phyloP scores from a whole-genome alignment of 768 basidiomycete species.

The Leccinum subgranulosum region DNA sequence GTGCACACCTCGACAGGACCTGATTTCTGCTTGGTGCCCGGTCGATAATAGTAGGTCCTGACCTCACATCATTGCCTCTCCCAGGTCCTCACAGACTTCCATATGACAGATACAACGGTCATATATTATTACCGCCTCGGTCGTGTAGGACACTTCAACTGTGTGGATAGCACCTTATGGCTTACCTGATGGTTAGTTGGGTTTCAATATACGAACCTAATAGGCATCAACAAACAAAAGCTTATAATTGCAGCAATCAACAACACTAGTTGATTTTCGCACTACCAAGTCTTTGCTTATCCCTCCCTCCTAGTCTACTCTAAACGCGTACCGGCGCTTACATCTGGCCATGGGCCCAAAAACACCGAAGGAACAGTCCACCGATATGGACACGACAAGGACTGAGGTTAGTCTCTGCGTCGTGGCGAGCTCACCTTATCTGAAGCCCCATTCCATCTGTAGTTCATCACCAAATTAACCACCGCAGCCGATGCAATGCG shows the following conservation, averaged over 20 bases:
- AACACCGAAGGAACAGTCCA: constrained; percentile 20
- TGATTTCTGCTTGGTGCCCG: not conserved
- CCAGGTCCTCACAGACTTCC: not conserved
- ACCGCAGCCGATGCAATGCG: constrained; percentile 63
- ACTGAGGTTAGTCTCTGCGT: constrained; percentile 28
- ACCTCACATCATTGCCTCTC: not conserved
- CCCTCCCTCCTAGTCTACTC: constrained; percentile 20
- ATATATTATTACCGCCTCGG: constrained; percentile 2
- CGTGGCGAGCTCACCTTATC: constrained; percentile 11
- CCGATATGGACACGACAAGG: constrained; percentile 27
- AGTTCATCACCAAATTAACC: constrained; percentile 57
- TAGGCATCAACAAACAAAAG: constrained; percentile 39
- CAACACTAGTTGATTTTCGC: constrained; percentile 38
- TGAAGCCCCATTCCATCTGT: constrained; percentile 20
- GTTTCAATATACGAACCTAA: constrained; percentile 36
- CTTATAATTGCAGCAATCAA: constrained; percentile 39
- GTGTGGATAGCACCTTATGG: constrained; percentile 19
- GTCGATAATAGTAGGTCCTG: constrained; percentile 2
- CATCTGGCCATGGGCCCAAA: constrained; percentile 25
- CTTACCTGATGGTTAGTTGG: constrained; percentile 36
- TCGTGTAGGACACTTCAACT: constrained; percentile 10
- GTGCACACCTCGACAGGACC: not conserved
- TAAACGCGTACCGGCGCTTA: constrained; percentile 26
- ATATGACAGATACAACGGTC: constrained; percentile 8
- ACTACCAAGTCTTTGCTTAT: constrained; percentile 40